Evolutionary conservation across 139 green algal genomes (phyloP).

Genomic region (Closterium sp.): DNA sequence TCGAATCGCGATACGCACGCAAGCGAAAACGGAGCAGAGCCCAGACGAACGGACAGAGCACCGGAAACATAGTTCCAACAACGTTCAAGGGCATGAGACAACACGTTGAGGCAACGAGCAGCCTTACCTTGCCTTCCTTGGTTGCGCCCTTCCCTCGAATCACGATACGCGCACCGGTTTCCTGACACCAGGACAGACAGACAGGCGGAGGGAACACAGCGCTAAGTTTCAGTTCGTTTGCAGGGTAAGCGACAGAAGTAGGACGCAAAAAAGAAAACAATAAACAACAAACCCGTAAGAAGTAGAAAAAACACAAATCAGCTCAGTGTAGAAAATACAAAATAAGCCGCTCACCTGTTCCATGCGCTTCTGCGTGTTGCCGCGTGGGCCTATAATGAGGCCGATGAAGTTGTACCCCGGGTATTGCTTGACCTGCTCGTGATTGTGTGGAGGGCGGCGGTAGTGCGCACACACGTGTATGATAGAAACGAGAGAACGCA

Average conservation of each 20-base stretch:
- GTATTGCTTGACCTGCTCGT: constrained; percentile 74
- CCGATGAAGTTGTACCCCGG: constrained; percentile 97
- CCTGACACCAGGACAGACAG: constrained; percentile 43
- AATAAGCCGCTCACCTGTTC: constrained; percentile 91
- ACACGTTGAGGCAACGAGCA: too few relatives aligned
- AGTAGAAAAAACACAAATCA: too few relatives aligned
- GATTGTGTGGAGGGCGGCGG: background rate
- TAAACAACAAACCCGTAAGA: too few relatives aligned
- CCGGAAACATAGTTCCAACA: too few relatives aligned
- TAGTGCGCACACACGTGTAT: background rate
- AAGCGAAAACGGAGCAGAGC: too few relatives aligned
- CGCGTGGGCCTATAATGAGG: constrained; percentile 94
- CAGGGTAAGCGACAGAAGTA: too few relatives aligned
- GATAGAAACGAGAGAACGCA: background rate
- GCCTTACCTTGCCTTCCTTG: constrained; percentile 70
- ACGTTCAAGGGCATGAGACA: too few relatives aligned
- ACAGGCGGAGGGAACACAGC: too few relatives aligned
- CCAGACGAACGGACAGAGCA: too few relatives aligned
- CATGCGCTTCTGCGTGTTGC: constrained; percentile 99
- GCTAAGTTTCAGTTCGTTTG: too few relatives aligned
- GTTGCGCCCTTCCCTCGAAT: constrained; percentile 82
- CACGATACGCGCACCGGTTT: constrained; percentile 95
- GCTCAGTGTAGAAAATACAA: too few relatives aligned
- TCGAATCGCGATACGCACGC: constrained; percentile 91
- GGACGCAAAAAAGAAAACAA: too few relatives aligned